phyloP scores from a whole-genome alignment of 2,329 filamentous ascomycete species.

The Orbilia brochopaga region DNA sequence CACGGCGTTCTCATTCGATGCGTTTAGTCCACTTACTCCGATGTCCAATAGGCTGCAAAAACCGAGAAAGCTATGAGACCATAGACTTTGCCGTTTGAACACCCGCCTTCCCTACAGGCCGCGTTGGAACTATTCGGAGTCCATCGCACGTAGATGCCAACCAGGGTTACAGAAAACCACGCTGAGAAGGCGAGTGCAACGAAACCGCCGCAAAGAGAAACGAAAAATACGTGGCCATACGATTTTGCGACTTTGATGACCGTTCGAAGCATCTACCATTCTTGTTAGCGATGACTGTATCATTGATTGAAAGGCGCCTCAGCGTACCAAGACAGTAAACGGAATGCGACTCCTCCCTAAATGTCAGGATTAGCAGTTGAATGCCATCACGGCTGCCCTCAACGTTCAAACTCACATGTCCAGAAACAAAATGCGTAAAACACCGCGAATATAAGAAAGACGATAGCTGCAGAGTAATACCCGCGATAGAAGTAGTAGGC shows the following conservation, averaged over 20 bases:
- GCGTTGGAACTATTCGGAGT: slow-evolving; percentile 64
- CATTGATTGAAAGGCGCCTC: background rate
- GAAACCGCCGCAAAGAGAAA: slow-evolving; percentile 82
- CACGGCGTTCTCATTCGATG: background rate
- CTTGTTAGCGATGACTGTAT: slow-evolving; percentile 16
- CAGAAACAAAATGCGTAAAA: slow-evolving; percentile 84
- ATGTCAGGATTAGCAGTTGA: background rate
- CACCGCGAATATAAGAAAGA: slow-evolving; percentile 81
- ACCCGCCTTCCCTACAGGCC: slow-evolving; percentile 64
- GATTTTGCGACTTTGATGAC: slow-evolving; percentile 82
- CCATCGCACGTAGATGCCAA: slow-evolving; percentile 84
- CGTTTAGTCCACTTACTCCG: slow-evolving; percentile 68
- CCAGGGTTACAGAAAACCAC: slow-evolving; percentile 85
- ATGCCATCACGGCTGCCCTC: background rate
- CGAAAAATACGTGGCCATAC: slow-evolving; percentile 83
- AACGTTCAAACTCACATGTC: slow-evolving; percentile 64
- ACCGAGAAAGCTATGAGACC: slow-evolving; percentile 85
- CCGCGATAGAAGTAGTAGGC: slow-evolving; percentile 67
- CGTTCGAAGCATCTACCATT: slow-evolving; percentile 73
- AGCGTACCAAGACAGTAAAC: slow-evolving; percentile 72
- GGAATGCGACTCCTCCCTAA: slow-evolving; percentile 78
- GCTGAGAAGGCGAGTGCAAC: slow-evolving; percentile 76
- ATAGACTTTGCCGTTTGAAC: slow-evolving; percentile 77
- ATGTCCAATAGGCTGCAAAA: slow-evolving; percentile 92
- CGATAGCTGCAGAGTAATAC: slow-evolving; percentile 83